phyloP scores from a whole-genome alignment of 2,329 filamentous ascomycete genomes.

The Paramyrothecium sp. region DNA sequence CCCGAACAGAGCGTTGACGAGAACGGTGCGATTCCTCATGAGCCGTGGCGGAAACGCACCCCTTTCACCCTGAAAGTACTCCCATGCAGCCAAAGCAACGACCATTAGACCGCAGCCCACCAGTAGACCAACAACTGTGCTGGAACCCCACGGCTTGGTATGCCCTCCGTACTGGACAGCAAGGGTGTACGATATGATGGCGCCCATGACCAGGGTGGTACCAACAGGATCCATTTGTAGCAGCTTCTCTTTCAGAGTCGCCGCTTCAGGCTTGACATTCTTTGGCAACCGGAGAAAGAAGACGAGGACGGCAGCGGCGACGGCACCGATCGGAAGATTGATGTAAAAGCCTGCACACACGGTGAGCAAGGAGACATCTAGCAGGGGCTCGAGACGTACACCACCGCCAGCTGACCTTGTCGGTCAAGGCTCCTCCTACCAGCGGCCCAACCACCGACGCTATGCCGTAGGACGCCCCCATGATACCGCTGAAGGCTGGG shows the following conservation, averaged over 20 bases:
- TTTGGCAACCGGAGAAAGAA: constrained; percentile 41
- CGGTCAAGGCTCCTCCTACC: constrained; percentile 35
- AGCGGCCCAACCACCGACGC: constrained; percentile 34
- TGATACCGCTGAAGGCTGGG: constrained; percentile 34
- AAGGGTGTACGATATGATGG: constrained; percentile 34
- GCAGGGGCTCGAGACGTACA: constrained; percentile 11
- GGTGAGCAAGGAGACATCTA: no score
- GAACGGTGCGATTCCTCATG: constrained; percentile 27
- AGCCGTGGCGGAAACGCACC: constrained; percentile 33
- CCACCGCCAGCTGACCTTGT: constrained; percentile 35
- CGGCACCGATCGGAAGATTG: constrained; percentile 33
- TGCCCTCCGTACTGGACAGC: constrained; percentile 40
- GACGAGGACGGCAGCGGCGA: constrained; percentile 32
- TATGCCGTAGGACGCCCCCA: constrained; percentile 33
- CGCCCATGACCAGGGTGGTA: constrained; percentile 36
- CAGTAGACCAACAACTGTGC: constrained; percentile 31
- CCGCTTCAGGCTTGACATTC: constrained; percentile 32
- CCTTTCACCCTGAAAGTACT: constrained; percentile 33
- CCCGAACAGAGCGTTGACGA: constrained; percentile 24
- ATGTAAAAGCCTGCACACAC: constrained; percentile 32
- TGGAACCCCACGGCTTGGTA: constrained; percentile 31
- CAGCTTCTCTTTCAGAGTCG: constrained; percentile 40
- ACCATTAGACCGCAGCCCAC: constrained; percentile 24
- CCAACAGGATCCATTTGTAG: constrained; percentile 48
- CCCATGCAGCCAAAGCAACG: constrained; percentile 25